phyloP scores from a whole-genome alignment of 495 filamentous ascomycete species.

The Copromyces sp. region DNA sequence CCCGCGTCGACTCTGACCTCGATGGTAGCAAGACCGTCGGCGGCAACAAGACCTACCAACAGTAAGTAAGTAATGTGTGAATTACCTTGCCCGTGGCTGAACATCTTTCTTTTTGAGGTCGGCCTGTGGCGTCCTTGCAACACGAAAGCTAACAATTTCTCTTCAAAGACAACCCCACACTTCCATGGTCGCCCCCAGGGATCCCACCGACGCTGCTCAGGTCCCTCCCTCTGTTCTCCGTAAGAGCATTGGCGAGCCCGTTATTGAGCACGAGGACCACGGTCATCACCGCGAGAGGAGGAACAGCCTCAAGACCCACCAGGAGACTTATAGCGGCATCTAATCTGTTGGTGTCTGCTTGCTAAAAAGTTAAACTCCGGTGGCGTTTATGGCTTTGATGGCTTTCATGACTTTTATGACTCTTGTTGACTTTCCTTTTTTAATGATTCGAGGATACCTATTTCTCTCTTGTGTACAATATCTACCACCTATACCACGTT shows the following conservation, averaged over 20 bases:
- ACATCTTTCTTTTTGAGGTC: background rate
- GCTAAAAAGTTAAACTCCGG: background rate
- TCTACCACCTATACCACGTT: background rate
- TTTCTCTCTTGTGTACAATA: background rate
- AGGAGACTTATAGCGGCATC: conserved; percentile 31
- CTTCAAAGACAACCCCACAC: background rate
- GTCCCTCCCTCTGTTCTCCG: conserved; percentile 37
- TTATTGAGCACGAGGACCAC: conserved; percentile 27
- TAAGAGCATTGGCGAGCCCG: conserved; percentile 27
- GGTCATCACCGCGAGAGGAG: conserved; percentile 26
- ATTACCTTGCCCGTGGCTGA: background rate
- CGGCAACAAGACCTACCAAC: conserved; percentile 32
- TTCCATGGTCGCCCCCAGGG: conserved; percentile 11
- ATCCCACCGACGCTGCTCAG: conserved; percentile 38
- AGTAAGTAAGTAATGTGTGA: conserved; percentile 32
- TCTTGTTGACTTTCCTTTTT: background rate
- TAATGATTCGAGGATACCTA: background rate
- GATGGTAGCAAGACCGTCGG: conserved; percentile 35
- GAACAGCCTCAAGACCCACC: conserved; percentile 26
- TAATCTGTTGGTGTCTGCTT: conserved; percentile 10
- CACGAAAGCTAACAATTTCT: background rate
- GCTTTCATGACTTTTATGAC: background rate
- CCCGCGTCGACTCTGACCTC: conserved; percentile 42
- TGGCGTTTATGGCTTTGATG: background rate
- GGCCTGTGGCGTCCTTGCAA: conserved; percentile 1